These are phyloP conservation scores for Penicillium paradoxum DNA, from an alignment of 495 filamentous ascomycete species.

Conservation along the genomic window DNA sequence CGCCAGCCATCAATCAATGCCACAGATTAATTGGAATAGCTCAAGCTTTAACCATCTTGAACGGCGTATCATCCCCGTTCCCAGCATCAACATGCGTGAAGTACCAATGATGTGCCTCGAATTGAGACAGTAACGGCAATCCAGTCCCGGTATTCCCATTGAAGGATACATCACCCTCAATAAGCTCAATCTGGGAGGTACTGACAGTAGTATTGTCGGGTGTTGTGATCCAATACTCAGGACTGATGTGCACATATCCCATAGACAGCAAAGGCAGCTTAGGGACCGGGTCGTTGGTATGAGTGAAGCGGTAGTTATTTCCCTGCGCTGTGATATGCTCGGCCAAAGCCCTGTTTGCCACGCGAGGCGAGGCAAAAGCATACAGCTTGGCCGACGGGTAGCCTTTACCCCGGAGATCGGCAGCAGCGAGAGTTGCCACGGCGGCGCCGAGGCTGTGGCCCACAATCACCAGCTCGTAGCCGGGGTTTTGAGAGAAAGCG, in stretches of 20 bases:
- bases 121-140: slow-evolving; percentile 9
- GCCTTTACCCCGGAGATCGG: slow-evolving; percentile 47
- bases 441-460: slow-evolving; percentile 65
- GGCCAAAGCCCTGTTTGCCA: slow-evolving; percentile 52
- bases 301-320: slow-evolving; percentile 59
- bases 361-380: slow-evolving; percentile 62
- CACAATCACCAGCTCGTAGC: slow-evolving; percentile 49
- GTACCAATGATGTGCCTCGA: slow-evolving; percentile 44
- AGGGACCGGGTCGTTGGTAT: slow-evolving; percentile 59
- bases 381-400: slow-evolving; percentile 41
- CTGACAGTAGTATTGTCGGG: slow-evolving; percentile 31
- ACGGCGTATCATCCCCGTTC: slow-evolving; percentile 19
- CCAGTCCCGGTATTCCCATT: slow-evolving; percentile 41
- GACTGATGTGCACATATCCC: slow-evolving; percentile 56
- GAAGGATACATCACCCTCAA: slow-evolving; percentile 30
- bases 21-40: too few relatives aligned
- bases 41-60: neutral
- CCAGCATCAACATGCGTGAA: slow-evolving; percentile 34
- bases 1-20: neutral
- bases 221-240: slow-evolving; percentile 55
- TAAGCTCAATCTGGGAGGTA: slow-evolving; percentile 28
- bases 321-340: slow-evolving; percentile 49
- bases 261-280: slow-evolving; percentile 52
- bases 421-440: slow-evolving; percentile 55
- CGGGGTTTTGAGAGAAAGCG: slow-evolving; percentile 34